These are phyloP conservation scores for Brassica balearica DNA, from an alignment of 441 rosid species.

Conservation along the genomic window DNA sequence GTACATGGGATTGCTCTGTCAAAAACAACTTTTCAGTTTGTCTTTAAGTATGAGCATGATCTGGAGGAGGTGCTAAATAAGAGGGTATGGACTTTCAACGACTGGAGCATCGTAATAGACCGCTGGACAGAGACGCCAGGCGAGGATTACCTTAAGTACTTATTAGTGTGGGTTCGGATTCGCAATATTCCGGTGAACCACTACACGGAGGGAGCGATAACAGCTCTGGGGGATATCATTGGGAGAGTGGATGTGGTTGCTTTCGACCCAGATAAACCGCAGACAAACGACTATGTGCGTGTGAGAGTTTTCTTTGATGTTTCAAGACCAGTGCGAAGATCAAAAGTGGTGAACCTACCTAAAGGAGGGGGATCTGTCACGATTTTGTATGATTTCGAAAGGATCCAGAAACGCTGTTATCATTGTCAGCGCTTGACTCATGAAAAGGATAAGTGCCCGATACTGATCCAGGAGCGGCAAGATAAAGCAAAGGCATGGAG, in stretches of 20 bases:
- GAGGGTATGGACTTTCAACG: not conserved
- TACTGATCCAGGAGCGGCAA: too few species aligned
- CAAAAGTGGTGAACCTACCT: not conserved
- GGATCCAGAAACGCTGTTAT: not conserved
- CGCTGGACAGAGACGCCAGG: not conserved
- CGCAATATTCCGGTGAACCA: not conserved
- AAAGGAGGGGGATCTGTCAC: not conserved
- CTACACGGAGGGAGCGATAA: not conserved
- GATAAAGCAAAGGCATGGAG: too few species aligned
- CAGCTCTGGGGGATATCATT: not conserved
- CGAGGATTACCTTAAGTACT: not conserved
- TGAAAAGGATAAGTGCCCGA: not conserved
- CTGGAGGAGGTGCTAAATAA: not conserved
- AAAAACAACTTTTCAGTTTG: not conserved
- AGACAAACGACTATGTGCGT: not conserved
- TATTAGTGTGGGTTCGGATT: not conserved
- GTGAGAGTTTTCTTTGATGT: not conserved
- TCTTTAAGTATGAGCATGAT: not conserved
- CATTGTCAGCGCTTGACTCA: too few species aligned
- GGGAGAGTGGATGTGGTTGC: not conserved
- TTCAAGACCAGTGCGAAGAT: not conserved
- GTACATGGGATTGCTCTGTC: not conserved
- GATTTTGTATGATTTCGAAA: not conserved
- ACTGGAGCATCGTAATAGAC: not conserved
- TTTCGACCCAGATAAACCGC: not conserved